These are phyloP conservation scores for Thelephora ganbajun DNA, from an alignment of 768 basidiomycete genomes.

Conservation along the genomic window DNA sequence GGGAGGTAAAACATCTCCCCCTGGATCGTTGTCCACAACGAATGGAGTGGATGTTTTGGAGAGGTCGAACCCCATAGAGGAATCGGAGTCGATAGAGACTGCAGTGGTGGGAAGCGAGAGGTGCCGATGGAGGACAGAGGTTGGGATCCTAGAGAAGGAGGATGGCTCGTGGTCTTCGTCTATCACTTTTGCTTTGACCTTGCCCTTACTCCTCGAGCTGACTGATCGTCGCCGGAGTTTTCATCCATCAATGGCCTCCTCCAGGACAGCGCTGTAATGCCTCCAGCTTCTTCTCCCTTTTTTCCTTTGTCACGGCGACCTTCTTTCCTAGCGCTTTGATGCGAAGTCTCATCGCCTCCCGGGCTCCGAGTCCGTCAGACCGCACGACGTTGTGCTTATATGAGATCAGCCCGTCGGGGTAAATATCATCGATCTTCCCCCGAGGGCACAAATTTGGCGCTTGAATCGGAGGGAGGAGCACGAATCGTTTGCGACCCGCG, in stretches of 20 bases:
- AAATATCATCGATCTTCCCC: constrained; percentile 11
- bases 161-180: constrained; percentile 11
- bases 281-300: constrained; percentile 10
- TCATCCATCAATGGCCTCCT: constrained; percentile 11
- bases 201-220: constrained; percentile 1
- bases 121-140: constrained; percentile 14
- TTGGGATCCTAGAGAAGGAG: constrained; percentile 18
- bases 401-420: constrained; percentile 19
- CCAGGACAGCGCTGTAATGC: constrained; percentile 11
- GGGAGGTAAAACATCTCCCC: constrained; percentile 20
- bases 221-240: background rate
- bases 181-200: constrained; percentile 1
- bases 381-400: constrained; percentile 14
- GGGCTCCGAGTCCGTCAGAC: constrained; percentile 14
- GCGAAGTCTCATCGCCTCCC: constrained; percentile 12
- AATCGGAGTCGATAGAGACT: constrained; percentile 3
- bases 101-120: constrained; percentile 15
- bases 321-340: constrained; percentile 13
- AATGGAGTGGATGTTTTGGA: constrained; percentile 11
- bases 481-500: constrained; percentile 17
- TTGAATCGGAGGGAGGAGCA: constrained; percentile 16
- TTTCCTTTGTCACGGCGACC: constrained; percentile 11
- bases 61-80: constrained; percentile 7
- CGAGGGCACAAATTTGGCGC: constrained; percentile 13
- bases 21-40: constrained; percentile 17